Evolutionary conservation across 1,284 basidiomycete genomes (phyloP).

Genomic region (Mycocalia duriaeana): DNA sequence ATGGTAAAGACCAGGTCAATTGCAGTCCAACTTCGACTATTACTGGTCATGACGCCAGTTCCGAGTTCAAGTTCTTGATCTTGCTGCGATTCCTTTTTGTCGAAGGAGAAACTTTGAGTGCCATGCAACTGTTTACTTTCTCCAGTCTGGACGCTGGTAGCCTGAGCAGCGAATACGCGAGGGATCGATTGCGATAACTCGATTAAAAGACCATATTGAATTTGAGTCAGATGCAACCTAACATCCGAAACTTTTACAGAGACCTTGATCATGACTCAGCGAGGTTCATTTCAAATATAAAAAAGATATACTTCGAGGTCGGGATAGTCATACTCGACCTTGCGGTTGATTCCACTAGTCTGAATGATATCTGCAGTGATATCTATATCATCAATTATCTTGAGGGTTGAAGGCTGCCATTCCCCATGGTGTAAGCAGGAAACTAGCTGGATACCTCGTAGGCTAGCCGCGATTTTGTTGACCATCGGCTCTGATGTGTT

Average conservation of each 20-base stretch:
- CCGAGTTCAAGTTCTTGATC: slow-evolving; percentile 42
- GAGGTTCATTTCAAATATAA: neutral
- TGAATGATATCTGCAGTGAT: slow-evolving; percentile 74
- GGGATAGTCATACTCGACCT: slow-evolving; percentile 46
- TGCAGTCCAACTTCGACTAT: slow-evolving; percentile 48
- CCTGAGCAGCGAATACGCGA: slow-evolving; percentile 53
- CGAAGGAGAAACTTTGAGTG: slow-evolving; percentile 6
- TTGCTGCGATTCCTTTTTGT: slow-evolving; percentile 7
- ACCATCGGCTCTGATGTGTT: slow-evolving; percentile 70
- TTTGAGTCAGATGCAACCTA: slow-evolving; percentile 83
- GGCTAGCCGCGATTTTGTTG: slow-evolving; percentile 71
- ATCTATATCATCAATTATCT: slow-evolving; percentile 92
- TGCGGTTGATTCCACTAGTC: slow-evolving; percentile 46
- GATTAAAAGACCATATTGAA: slow-evolving; percentile 84
- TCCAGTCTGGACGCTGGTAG: slow-evolving; percentile 29
- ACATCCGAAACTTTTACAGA: slow-evolving; percentile 84
- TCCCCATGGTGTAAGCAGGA: slow-evolving; percentile 62
- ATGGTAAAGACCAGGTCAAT: slow-evolving; percentile 79
- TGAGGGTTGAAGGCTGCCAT: slow-evolving; percentile 51
- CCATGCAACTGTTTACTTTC: neutral
- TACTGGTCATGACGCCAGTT: slow-evolving; percentile 9
- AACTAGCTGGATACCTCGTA: slow-evolving; percentile 82
- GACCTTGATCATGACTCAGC: slow-evolving; percentile 40
- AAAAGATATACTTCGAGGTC: slow-evolving; percentile 59
- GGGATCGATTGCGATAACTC: slow-evolving; percentile 73